Conservation (phyloP, 768 basidiomycete genomes). For the Phylloporus sp. region DNA sequence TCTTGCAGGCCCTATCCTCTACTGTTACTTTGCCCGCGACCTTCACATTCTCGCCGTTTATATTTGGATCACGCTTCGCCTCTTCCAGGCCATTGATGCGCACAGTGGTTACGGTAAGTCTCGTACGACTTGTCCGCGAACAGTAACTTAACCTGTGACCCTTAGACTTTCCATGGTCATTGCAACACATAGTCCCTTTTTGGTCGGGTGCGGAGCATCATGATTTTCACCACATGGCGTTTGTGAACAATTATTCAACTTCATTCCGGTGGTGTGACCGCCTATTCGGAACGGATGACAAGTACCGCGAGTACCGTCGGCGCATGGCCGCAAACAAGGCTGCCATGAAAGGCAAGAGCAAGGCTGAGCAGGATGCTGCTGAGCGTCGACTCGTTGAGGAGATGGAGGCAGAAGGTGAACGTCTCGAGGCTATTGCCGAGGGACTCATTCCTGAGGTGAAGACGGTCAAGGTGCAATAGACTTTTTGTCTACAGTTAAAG, state of each 20-base stretch:
- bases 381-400: conserved; percentile 65
- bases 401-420: conserved; percentile 69
- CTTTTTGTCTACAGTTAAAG: not conserved
- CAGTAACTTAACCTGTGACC: not conserved
- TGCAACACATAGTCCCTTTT: conserved; percentile 88
- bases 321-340: conserved; percentile 61
- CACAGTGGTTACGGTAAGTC: conserved; percentile 90
- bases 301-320: conserved; percentile 78
- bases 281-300: conserved; percentile 85
- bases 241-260: conserved; percentile 90
- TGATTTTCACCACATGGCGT: conserved; percentile 98
- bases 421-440: conserved; percentile 58
- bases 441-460: conserved; percentile 23
- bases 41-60: conserved; percentile 94
- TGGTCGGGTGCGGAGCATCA: conserved; percentile 98
- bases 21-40: conserved; percentile 64
- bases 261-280: conserved; percentile 94
- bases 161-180: conserved; percentile 94
- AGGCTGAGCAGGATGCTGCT: conserved; percentile 49
- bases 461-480: conserved; percentile 27
- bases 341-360: conserved; percentile 48
- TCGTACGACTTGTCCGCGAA: not conserved
- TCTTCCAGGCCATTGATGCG: conserved; percentile 97
- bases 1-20: conserved; percentile 82
- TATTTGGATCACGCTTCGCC: conserved; percentile 86